phyloP scores from a whole-genome alignment of 768 basidiomycete genomes.

The Auriscalpium microsporum region DNA sequence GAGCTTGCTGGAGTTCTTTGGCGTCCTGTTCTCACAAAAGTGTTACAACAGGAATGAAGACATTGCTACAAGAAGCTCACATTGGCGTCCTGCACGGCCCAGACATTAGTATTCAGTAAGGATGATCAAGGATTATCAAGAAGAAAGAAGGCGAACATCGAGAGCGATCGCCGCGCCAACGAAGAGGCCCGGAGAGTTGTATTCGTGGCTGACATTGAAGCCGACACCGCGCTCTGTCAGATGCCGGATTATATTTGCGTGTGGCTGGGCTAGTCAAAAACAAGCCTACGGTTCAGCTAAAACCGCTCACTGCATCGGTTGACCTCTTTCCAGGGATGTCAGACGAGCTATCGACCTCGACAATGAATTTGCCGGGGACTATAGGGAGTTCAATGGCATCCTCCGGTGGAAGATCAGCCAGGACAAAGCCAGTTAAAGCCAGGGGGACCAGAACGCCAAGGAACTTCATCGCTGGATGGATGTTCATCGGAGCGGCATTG shows the following conservation, averaged over 20 bases:
- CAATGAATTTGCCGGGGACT: not conserved
- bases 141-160: constrained; percentile 40
- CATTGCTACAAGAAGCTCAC: too few species aligned
- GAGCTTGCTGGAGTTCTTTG: constrained; percentile 29
- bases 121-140: constrained; percentile 32
- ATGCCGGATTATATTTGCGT: not conserved
- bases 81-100: too few species aligned
- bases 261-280: not conserved
- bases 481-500: too few species aligned
- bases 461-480: too few species aligned
- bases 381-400: not conserved
- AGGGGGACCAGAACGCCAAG: too few species aligned
- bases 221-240: not conserved
- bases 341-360: not conserved
- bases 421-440: too few species aligned
- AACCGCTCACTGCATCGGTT: not conserved
- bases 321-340: not conserved
- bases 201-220: not conserved
- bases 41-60: too few species aligned
- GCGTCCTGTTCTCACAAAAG: constrained; percentile 31
- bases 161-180: constrained; percentile 17
- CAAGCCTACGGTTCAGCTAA: not conserved
- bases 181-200: not conserved
- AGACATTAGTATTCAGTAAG: too few species aligned
- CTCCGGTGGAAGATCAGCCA: too few species aligned